phyloP scores from a whole-genome alignment of 306 rosid species.

The Cicer pinnatifidum region DNA sequence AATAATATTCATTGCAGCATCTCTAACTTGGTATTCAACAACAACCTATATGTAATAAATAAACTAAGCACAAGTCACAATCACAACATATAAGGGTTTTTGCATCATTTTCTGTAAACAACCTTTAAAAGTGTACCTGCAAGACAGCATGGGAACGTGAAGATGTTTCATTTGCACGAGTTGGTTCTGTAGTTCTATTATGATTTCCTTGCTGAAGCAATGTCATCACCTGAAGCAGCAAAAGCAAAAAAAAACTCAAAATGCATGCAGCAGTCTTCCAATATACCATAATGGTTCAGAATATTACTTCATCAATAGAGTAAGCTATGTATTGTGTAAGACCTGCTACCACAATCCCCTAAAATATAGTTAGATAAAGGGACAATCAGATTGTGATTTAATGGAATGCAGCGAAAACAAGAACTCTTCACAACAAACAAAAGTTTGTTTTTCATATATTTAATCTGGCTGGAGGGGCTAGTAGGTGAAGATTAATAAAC shows the following conservation, averaged over 20 bases:
- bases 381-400: neutral
- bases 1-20: slow-evolving; percentile 68
- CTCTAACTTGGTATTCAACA: slow-evolving; percentile 79
- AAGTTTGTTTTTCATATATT: neutral
- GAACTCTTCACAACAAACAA: slow-evolving; percentile 20
- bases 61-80: slow-evolving; percentile 4
- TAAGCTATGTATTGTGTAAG: slow-evolving; percentile 85
- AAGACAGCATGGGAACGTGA: slow-evolving; percentile 95
- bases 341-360: slow-evolving; percentile 88
- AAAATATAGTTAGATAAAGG: slow-evolving; percentile 36
- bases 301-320: slow-evolving; percentile 80
- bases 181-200: neutral
- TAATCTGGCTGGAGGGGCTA: neutral
- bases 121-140: slow-evolving; percentile 58
- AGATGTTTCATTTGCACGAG: slow-evolving; percentile 63
- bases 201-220: neutral
- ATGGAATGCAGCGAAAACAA: neutral
- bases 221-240: neutral
- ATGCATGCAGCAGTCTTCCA: neutral
- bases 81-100: neutral
- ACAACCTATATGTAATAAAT: slow-evolving; percentile 59
- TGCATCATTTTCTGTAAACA: neutral
- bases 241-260: neutral
- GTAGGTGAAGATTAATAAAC: neutral
- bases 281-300: slow-evolving; percentile 19